Evolutionary conservation across 352 stramenopile genomes (phyloP), one percentile per base, ranked within the genome.

Genomic region (Phytophthora brassicae): DNA sequence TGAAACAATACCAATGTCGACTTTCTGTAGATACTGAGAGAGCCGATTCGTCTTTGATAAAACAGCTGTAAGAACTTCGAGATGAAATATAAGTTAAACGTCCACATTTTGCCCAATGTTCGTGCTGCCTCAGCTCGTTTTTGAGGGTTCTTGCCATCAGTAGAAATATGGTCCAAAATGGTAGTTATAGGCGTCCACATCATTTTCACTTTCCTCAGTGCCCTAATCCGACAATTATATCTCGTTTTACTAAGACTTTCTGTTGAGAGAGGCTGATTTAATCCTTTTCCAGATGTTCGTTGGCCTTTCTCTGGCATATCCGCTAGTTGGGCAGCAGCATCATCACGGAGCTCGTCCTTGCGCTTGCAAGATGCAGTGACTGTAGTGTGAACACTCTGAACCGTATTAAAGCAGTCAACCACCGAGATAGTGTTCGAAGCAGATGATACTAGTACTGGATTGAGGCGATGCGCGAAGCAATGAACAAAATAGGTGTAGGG

Each of bases 91-190:
- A 47, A 47, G 19, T 47, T 47, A 17, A 47, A 47, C 6, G 19
- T 29, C 7, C 19, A 14, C 17, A 47, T 47, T n/a, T 47, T 47
- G 19, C n/a, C 13, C 19, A 47, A 28, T 16, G 16, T 29, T 29
- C 41, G 19, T 4, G 11, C 4, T 7, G 42, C 53, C 11, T 60
- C 42, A 35, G 42, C 53, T 46, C 53, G 17, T 52, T 60, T 60
- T 28, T 29, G 16, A 35, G 42, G 23, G 16, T 60, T 53, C 8
- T 33, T 19, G 16, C 14, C 53, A 31, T 59, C 41, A 29, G 14
- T 19, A 19, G 23, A 3, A 45, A 60, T 14, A 4, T 43, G 52
- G 20, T 60, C 28, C 17, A 46, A 23, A 38, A 53, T 29, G 9
- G 14, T 47, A 11, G 16, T 39, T 4, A 46, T 60, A 45, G 53